Evolutionary conservation across 352 stramenopile species (phyloP), one percentile per base, ranked within the genome.

Genomic region (Phytophthora ohioensis): DNA sequence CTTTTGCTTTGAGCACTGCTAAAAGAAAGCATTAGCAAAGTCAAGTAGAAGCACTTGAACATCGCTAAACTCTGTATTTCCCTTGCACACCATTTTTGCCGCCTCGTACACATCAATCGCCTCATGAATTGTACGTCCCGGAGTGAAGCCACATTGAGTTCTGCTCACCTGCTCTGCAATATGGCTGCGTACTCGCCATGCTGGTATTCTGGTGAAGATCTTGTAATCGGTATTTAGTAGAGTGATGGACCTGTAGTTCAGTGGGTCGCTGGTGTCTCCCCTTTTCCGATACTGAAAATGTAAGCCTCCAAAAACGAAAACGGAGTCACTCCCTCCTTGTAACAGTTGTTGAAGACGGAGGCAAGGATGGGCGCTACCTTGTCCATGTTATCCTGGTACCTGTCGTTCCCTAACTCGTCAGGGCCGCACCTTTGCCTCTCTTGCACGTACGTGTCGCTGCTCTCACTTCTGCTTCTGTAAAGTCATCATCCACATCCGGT

Each of bases 211-310:
- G 6, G 60, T 68, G 5, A 51, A 41, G 0, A 68, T 11, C 15
- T 68, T 68, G 13, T 68, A 68, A 32, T 51, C 51, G 0, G 51
- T 42, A 5, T 56, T 68, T 0, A 68, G 34, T 10, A 61, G n/a
- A 2, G 39, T 41, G 27, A 46, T 57, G 12, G 51, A 13, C 8
- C 47, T 39, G 38, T 52, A 51, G 12, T 66, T 66, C 2, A 35
- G 1, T 34, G 58, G 36, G 21, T 67, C 38, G 12, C 36, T 59
- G 1, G 10, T 32, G 17, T 57, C 51, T 1, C 51, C 60, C 3
- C 60, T 41, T 48, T 61, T 57, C 6, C 31, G 6, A 68, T 56
- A 21, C 60, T 56, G 21, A 61, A 61, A 10, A 61, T 55, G 8
- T 42, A 68, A 0, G 51, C 12, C 8, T 68, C 17, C 8, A 32